Percentiles rank a stretch among this genome's conserved stretches.
These are phyloP conservation scores for Fusarium bulbicola DNA, from an alignment of 2,329 filamentous ascomycete genomes.

Conservation along the genomic window DNA sequence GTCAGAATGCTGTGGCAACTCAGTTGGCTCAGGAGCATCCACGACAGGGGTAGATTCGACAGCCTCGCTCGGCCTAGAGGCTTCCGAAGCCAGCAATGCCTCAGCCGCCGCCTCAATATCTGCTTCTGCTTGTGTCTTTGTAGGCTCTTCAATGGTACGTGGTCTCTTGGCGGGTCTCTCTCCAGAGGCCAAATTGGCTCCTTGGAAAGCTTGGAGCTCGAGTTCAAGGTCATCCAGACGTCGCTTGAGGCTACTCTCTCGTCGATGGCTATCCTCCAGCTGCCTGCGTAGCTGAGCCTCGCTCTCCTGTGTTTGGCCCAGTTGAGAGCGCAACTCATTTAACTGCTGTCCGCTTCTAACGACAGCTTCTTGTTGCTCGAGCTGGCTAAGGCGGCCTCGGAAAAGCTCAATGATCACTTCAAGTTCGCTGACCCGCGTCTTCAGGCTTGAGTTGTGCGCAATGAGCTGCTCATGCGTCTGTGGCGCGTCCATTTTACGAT, in stretches of 20 bases:
- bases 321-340: slow-evolving; percentile 64
- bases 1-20: background rate
- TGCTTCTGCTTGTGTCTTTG: slow-evolving; percentile 25
- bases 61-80: background rate
- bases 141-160: slow-evolving; percentile 32
- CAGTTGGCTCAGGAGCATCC: background rate
- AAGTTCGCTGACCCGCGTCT: slow-evolving; percentile 93
- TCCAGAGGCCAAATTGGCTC: slow-evolving; percentile 19
- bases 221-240: slow-evolving; percentile 82
- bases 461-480: slow-evolving; percentile 84
- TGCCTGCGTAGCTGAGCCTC: slow-evolving; percentile 64
- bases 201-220: slow-evolving; percentile 54
- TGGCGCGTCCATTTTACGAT: slow-evolving; percentile 74
- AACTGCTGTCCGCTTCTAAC: slow-evolving; percentile 69
- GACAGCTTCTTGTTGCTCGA: slow-evolving; percentile 79
- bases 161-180: slow-evolving; percentile 44
- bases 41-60: background rate
- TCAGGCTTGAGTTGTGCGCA: slow-evolving; percentile 84
- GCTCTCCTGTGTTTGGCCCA: slow-evolving; percentile 56
- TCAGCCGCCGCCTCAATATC: slow-evolving; percentile 32
- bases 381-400: slow-evolving; percentile 77
- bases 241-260: slow-evolving; percentile 84
- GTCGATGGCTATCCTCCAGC: slow-evolving; percentile 78
- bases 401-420: slow-evolving; percentile 93
- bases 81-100: slow-evolving; percentile 25